Evolutionary conservation across 805 yeast genomes (phyloP).

Genomic region (Spathaspora hagerdaliae): DNA sequence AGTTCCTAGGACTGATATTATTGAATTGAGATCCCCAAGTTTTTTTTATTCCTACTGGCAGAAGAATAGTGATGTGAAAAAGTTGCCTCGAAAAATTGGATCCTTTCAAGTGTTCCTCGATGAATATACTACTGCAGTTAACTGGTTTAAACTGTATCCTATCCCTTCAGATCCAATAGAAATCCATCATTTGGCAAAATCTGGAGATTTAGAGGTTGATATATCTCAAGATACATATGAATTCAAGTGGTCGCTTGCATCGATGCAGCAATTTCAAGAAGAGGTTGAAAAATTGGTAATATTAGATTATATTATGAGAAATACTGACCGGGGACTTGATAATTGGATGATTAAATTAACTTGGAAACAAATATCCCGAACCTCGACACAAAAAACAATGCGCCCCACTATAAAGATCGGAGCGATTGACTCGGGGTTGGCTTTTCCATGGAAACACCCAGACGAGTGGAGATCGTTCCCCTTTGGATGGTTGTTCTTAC

Average conservation of each 20-base stretch:
- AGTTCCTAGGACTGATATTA: constrained; percentile 65
- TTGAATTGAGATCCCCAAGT: constrained; percentile 42
- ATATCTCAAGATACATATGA: constrained; percentile 8
- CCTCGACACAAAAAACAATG: constrained; percentile 4
- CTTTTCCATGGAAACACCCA: constrained; percentile 81
- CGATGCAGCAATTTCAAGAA: constrained; percentile 48
- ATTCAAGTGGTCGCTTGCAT: constrained; percentile 53
- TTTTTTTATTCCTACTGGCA: constrained; percentile 56
- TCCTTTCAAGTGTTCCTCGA: constrained; percentile 61
- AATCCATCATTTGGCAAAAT: constrained; percentile 13
- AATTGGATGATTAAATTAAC: constrained; percentile 71
- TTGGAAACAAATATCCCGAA: constrained; percentile 27
- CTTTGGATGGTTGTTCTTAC: constrained; percentile 72
- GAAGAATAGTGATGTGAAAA: constrained; percentile 13
- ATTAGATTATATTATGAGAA: constrained; percentile 67
- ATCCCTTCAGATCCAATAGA: constrained; percentile 35
- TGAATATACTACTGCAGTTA: constrained; percentile 59
- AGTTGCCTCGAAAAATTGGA: constrained; percentile 51
- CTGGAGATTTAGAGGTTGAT: constrained; percentile 15
- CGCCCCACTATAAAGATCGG: constrained; percentile 50
- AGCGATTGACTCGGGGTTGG: constrained; percentile 71
- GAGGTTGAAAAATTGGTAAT: constrained; percentile 69
- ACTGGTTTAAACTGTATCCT: constrained; percentile 53
- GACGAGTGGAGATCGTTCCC: constrained; percentile 81
- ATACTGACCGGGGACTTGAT: constrained; percentile 71